Evolutionary conservation across 805 yeast genomes (phyloP).

Genomic region (Kockiozyma suomiensis): DNA sequence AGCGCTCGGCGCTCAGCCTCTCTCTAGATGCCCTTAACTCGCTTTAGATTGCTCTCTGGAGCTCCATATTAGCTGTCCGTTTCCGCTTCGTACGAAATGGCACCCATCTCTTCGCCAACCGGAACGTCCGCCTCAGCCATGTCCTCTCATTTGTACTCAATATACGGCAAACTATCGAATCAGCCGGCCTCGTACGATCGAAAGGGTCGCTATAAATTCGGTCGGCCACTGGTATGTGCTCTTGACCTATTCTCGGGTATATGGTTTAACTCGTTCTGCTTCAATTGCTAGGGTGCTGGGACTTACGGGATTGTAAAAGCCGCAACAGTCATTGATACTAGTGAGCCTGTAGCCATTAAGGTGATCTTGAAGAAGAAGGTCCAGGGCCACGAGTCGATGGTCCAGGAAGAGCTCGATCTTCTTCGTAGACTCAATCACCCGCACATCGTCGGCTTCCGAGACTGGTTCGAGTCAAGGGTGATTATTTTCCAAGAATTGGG

Average conservation of each 20-base stretch:
- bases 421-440: constrained; percentile 73
- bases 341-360: constrained; percentile 84
- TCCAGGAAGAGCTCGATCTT: constrained; percentile 74
- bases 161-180: constrained; percentile 30
- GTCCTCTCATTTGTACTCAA: constrained; percentile 19
- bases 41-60: too few relatives aligned
- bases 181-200: constrained; percentile 31
- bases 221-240: constrained; percentile 23
- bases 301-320: constrained; percentile 89
- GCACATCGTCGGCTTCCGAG: constrained; percentile 84
- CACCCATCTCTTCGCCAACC: background rate
- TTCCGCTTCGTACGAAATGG: too few relatives aligned
- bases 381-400: constrained; percentile 73
- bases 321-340: constrained; percentile 57
- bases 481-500: background rate
- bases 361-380: constrained; percentile 84
- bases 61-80: too few relatives aligned
- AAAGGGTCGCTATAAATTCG: constrained; percentile 25
- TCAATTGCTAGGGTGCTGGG: constrained; percentile 71
- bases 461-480: constrained; percentile 83
- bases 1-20: background rate
- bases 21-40: background rate
- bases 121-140: background rate
- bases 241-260: too few relatives aligned
- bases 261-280: background rate